phyloP scores from a whole-genome alignment of 2,329 filamentous ascomycete species.

The Penicillium brevicompactum region DNA sequence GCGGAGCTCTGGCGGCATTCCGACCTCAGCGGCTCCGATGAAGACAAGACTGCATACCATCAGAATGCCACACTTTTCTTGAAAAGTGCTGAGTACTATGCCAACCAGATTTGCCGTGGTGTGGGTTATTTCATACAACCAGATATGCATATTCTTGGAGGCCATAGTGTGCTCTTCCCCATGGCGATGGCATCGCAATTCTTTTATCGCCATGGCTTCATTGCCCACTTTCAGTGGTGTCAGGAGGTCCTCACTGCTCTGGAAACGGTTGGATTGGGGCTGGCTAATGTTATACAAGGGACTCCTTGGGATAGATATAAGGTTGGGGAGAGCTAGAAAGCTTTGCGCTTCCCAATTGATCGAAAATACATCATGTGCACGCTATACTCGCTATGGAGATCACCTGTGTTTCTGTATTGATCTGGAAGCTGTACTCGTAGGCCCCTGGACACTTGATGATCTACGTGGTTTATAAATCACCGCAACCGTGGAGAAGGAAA shows the following conservation, averaged over 20 bases:
- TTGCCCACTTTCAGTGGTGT: constrained; percentile 16
- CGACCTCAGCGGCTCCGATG: not conserved
- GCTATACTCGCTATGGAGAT: not conserved
- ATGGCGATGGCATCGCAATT: constrained; percentile 12
- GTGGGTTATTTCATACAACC: constrained; percentile 19
- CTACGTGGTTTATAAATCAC: too few species aligned
- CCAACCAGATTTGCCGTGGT: constrained; percentile 16
- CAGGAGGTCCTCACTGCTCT: constrained; percentile 15
- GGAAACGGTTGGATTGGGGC: constrained; percentile 9
- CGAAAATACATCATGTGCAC: not conserved
- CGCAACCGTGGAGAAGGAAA: too few species aligned
- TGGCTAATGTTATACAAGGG: constrained; percentile 11
- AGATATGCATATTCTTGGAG: constrained; percentile 16
- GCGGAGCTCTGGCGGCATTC: not conserved
- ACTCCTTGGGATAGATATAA: constrained; percentile 19
- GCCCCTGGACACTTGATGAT: too few species aligned
- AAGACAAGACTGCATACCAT: not conserved
- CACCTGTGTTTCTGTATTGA: too few species aligned
- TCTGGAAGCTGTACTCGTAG: too few species aligned
- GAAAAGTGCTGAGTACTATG: constrained; percentile 2
- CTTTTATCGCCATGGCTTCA: constrained; percentile 6
- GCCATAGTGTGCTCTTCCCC: constrained; percentile 15
- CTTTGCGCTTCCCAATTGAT: not conserved
- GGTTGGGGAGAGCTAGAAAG: not conserved
- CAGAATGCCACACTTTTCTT: not conserved